A percentile compares a stretch with the other conserved stretches of the same genome.
These are phyloP conservation scores for Tuber indicum DNA, from an alignment of 495 filamentous ascomycete genomes.

Conservation along the genomic window DNA sequence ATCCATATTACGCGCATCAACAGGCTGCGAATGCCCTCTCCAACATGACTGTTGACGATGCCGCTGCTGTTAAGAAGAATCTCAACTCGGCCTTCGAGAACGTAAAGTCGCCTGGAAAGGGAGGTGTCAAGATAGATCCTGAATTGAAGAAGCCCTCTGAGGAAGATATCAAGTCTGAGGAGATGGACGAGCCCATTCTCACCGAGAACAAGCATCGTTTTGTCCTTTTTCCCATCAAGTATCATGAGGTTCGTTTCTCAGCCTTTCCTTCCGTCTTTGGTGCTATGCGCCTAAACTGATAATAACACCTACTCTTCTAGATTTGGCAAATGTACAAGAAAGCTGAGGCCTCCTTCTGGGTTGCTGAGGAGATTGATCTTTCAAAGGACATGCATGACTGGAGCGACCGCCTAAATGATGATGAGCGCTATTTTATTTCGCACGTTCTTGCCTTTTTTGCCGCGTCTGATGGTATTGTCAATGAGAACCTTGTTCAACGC, in stretches of 20 bases:
- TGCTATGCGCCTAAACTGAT: constrained; percentile 9
- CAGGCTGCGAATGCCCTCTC: constrained; percentile 81
- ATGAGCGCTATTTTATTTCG: constrained; percentile 96
- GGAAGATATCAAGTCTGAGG: constrained; percentile 59
- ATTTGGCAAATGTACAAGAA: constrained; percentile 99
- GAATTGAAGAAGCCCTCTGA: constrained; percentile 50
- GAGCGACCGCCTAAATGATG: constrained; percentile 94
- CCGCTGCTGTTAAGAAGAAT: constrained; percentile 77
- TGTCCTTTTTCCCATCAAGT: constrained; percentile 98
- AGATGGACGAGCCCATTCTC: constrained; percentile 81
- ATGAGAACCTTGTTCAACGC: constrained; percentile 97
- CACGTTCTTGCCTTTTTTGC: constrained; percentile 99
- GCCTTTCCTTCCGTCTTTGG: background rate
- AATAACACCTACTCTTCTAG: constrained; percentile 46
- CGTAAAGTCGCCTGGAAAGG: constrained; percentile 43
- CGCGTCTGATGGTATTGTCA: constrained; percentile 98
- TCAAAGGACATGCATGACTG: constrained; percentile 98
- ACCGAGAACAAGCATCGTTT: constrained; percentile 95
- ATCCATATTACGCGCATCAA: constrained; percentile 44
- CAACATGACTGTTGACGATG: constrained; percentile 82
- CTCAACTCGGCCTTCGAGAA: constrained; percentile 54
- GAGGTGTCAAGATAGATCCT: constrained; percentile 47
- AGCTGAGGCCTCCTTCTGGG: constrained; percentile 99
- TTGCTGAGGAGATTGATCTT: constrained; percentile 96
- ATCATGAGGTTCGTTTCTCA: constrained; percentile 80